Evolutionary conservation across 768 basidiomycete species (phyloP).

Genomic region (Boletus insuetus): DNA sequence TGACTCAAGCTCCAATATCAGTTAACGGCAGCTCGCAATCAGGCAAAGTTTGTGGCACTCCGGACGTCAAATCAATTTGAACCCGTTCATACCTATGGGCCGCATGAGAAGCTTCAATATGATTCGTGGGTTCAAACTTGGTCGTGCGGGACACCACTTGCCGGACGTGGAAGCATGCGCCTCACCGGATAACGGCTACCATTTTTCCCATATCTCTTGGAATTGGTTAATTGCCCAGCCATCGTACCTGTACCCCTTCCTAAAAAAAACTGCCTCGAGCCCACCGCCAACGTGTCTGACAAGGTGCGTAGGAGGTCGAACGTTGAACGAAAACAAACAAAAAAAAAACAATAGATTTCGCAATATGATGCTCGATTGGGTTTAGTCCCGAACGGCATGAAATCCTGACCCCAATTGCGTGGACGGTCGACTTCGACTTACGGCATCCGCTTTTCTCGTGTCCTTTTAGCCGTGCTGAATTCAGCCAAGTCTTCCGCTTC

Average conservation of each 20-base stretch:
- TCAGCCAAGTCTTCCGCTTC: constrained; percentile 12
- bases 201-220: constrained; percentile 2
- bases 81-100: constrained; percentile 3
- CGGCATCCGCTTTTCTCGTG: constrained; percentile 36
- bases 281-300: background rate
- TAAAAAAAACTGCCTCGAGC: background rate
- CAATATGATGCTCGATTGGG: constrained; percentile 6
- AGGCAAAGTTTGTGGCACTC: constrained; percentile 12
- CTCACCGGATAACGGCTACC: constrained; percentile 25
- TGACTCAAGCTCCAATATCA: background rate
- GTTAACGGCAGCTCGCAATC: constrained; percentile 14
- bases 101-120: constrained; percentile 7
- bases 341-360: background rate
- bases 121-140: constrained; percentile 16
- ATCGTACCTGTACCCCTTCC: background rate
- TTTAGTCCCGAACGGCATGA: constrained; percentile 19
- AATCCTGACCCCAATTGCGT: constrained; percentile 26
- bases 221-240: background rate
- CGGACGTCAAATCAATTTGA: constrained; percentile 8
- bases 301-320: background rate
- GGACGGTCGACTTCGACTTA: constrained; percentile 33
- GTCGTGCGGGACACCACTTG: constrained; percentile 9
- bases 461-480: constrained; percentile 27
- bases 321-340: background rate
- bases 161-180: constrained; percentile 18